phyloP scores from a whole-genome alignment of 192 early-diverging fungal species.

The Backusella westeae region DNA sequence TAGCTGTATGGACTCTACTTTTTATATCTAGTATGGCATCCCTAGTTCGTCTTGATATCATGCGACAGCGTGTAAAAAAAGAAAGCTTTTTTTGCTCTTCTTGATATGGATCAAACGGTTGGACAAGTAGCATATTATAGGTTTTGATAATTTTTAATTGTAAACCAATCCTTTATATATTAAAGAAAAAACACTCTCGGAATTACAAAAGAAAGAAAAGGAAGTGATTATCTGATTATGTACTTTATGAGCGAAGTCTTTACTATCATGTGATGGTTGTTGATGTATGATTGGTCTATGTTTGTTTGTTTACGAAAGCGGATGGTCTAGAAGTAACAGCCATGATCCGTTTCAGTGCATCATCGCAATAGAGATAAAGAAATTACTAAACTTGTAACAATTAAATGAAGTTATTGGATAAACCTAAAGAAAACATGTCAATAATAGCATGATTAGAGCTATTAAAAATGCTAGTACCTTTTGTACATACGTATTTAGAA shows the following conservation, averaged over 20 bases:
- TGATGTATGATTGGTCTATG: neutral
- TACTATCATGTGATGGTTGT: neutral
- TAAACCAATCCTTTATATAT: neutral
- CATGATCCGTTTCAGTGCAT: neutral
- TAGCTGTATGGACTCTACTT: neutral
- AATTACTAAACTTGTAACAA: neutral
- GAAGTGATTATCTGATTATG: neutral
- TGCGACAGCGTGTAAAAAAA: neutral
- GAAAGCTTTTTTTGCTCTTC: neutral
- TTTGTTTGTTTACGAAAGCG: neutral
- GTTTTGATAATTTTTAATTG: neutral
- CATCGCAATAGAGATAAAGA: neutral
- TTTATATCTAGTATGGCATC: neutral
- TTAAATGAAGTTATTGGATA: neutral
- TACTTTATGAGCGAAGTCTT: neutral
- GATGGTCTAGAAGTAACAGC: neutral
- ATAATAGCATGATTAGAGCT: neutral
- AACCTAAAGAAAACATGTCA: neutral
- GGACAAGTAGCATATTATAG: neutral
- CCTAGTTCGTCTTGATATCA: neutral
- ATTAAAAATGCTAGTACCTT: neutral
- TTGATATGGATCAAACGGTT: neutral
- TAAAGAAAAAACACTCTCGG: neutral
- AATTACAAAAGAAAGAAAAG: neutral
- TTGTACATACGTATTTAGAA: neutral